Conservation (phyloP, 2,329 filamentous ascomycete species). For the Grosmannia serpens region DNA sequence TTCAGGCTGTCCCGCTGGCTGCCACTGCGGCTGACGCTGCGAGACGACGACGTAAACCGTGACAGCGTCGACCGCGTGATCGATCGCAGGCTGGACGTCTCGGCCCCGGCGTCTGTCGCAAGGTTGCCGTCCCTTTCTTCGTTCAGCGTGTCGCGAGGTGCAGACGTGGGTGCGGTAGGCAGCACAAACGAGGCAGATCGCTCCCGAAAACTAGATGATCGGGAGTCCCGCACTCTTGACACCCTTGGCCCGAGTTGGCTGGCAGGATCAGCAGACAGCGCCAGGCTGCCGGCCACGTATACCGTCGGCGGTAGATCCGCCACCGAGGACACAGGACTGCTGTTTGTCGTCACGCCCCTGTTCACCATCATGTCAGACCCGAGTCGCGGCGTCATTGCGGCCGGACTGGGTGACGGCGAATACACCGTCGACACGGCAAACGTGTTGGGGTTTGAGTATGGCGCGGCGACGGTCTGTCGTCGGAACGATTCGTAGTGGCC, state of each 20-base stretch:
- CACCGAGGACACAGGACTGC: slow-evolving; percentile 33
- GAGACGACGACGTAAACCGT: slow-evolving; percentile 27
- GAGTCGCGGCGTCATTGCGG: slow-evolving; percentile 34
- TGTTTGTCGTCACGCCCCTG: not conserved
- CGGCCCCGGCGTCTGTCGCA: slow-evolving; percentile 28
- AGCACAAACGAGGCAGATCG: slow-evolving; percentile 1
- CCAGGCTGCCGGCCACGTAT: slow-evolving; percentile 10
- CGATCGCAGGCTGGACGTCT: slow-evolving; percentile 42
- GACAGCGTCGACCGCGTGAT: slow-evolving; percentile 44
- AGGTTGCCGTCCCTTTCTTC: slow-evolving; percentile 16
- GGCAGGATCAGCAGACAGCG: slow-evolving; percentile 6
- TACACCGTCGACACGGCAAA: slow-evolving; percentile 68
- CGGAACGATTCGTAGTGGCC: slow-evolving; percentile 97
- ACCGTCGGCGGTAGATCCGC: slow-evolving; percentile 31
- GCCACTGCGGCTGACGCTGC: slow-evolving; percentile 17
- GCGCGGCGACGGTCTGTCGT: slow-evolving; percentile 66
- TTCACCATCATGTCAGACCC: slow-evolving; percentile 16
- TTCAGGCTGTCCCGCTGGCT: slow-evolving; percentile 10
- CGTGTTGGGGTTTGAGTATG: slow-evolving; percentile 70
- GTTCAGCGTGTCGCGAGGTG: slow-evolving; percentile 7
- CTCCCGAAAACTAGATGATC: slow-evolving; percentile 5
- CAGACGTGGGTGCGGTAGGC: slow-evolving; percentile 17
- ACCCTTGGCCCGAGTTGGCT: not conserved
- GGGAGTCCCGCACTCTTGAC: not conserved
- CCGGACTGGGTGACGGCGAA: slow-evolving; percentile 47